Base-by-base conservation (phyloP, 768 basidiomycete genomes). In the Auriscalpium orientale region DNA sequence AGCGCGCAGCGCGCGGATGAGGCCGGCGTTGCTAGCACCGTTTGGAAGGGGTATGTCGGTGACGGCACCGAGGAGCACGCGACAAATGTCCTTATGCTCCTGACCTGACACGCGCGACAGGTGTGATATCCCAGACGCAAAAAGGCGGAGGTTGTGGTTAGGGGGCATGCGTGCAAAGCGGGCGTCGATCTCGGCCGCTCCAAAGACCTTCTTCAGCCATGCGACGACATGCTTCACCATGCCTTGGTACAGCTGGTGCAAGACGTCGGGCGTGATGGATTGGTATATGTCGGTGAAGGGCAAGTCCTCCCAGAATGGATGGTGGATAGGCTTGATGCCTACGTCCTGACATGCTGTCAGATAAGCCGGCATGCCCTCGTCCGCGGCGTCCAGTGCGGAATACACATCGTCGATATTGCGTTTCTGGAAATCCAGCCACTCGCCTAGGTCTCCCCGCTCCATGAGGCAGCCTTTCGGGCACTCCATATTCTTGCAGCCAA, bases 41-140 rank as follows among this genome's bases (percentile, higher is more conserved):
- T 5, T 1, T 1, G 52, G 52, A 13, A 53, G 18, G 0, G 44
- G 36, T 12, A 53, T 37, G 36, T 40, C 54, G 0, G 49, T 6
- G 15, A 55, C 38, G 33, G 37, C 21, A 11, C 54, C 47, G 4
- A 55, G 47, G 10, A 55, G 36, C 9, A 48, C 3, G 2, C 36
- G 33, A 47, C 54, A 55, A 56, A 68, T 67, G n/a, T 67, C 63
- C 51, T 76, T 75, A 53, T 73, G 67, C 60, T 80, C 75, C 0
- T 60, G 67, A 1, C 77, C 77, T 0, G 76, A 77, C 73, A 74
- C 76, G 53, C 62, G 64, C 7, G 66, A 65, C 4, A 74, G 61
- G 15, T 47, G 45, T 2, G 58, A 56, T 45, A 74, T 73, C 10
- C 74, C 74, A 33, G 68, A 68, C 9, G 56, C 44, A 52, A 75